Conservation (phyloP, 2,329 filamentous ascomycete genomes). For the Fusarium fracticaudum region DNA sequence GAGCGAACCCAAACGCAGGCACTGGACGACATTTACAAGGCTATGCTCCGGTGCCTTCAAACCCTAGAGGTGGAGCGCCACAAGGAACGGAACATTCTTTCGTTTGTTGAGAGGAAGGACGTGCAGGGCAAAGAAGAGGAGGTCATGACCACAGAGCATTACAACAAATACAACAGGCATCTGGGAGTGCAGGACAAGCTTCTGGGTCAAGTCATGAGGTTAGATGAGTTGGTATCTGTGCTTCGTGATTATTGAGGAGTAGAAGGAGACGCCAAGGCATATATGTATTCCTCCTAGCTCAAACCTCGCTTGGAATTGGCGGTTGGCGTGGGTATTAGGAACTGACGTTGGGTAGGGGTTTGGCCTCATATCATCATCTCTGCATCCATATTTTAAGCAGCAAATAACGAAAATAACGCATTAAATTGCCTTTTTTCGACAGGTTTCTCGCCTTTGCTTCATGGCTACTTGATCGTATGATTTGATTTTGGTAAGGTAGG, state of each 20-base stretch:
- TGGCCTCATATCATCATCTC: slow-evolving; percentile 12
- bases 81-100: slow-evolving; percentile 76
- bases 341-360: slow-evolving; percentile 1
- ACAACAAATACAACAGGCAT: slow-evolving; percentile 68
- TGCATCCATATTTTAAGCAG: slow-evolving; percentile 5
- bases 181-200: slow-evolving; percentile 77
- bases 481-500: background rate
- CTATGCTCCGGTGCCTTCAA: slow-evolving; percentile 86
- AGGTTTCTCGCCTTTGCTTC: background rate
- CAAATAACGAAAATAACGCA: background rate
- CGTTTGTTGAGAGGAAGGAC: slow-evolving; percentile 85
- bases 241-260: slow-evolving; percentile 75
- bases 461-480: background rate
- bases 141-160: slow-evolving; percentile 78
- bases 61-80: slow-evolving; percentile 80
- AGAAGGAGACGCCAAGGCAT: background rate
- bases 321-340: slow-evolving; percentile 1
- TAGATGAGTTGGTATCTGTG: slow-evolving; percentile 86
- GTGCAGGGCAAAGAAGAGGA: slow-evolving; percentile 86
- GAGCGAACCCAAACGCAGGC: slow-evolving; percentile 76
- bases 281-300: background rate
- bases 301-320: background rate
- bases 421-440: background rate
- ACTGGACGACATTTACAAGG: slow-evolving; percentile 86
- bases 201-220: slow-evolving; percentile 78